These are phyloP conservation scores for Cryphonectria radicalis DNA, from an alignment of 2,329 filamentous ascomycete genomes.

Conservation along the genomic window DNA sequence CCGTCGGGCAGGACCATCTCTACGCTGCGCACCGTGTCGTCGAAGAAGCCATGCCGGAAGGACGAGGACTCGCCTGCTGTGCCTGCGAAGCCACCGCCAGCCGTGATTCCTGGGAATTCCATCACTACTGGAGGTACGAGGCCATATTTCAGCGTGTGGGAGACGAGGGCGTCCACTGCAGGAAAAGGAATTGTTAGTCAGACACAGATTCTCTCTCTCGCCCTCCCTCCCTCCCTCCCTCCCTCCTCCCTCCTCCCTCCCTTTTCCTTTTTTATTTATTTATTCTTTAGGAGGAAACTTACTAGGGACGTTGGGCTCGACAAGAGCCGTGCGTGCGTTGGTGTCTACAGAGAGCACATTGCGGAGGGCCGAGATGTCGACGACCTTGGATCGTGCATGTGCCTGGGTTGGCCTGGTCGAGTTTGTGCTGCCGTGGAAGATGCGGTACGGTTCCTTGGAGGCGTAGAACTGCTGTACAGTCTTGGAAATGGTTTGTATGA, in stretches of 20 bases:
- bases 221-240: no score
- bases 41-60: constrained; percentile 74
- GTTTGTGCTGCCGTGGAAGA: constrained; percentile 79
- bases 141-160: constrained; percentile 65
- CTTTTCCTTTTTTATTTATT: no score
- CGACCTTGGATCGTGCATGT: constrained; percentile 45
- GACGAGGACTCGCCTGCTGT: constrained; percentile 72
- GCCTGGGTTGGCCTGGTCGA: constrained; percentile 64
- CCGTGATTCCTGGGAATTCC: constrained; percentile 78
- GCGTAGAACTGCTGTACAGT: constrained; percentile 54
- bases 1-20: constrained; percentile 74
- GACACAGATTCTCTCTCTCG: neutral
- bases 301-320: constrained; percentile 69
- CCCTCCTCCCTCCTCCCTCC: no score
- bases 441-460: constrained; percentile 65
- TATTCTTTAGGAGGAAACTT: neutral
- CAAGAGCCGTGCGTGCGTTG: constrained; percentile 60
- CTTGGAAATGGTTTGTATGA: constrained; percentile 52
- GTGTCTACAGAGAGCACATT: constrained; percentile 68
- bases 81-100: constrained; percentile 72
- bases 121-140: constrained; percentile 74
- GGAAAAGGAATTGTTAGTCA: constrained; percentile 46
- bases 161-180: constrained; percentile 68
- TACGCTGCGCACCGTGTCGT: constrained; percentile 64
- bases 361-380: constrained; percentile 69